Base-by-base conservation (phyloP, 768 basidiomycete species). In the Hebeloma cylindrosporum region DNA sequence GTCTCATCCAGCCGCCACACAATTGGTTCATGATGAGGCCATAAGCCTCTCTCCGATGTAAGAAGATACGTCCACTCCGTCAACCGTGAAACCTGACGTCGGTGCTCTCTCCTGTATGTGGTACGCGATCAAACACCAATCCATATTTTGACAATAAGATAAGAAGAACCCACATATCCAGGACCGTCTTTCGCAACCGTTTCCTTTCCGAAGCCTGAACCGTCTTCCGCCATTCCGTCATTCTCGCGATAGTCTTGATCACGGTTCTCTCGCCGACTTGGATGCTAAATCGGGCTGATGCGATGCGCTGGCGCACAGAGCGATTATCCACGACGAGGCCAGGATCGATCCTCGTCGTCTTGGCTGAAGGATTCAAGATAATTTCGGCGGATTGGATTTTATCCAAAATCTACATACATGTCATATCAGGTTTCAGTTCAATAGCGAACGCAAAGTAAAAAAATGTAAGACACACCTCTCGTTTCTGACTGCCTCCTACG, bases 1-100 rank as follows among this genome's bases (percentile, higher is more conserved):
- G 92, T 93, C 56, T 94, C 93, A 50, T 95, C 93, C 33, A 95
- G 64, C 23, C 84, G 70, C 93, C 93, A 95, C 8, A 75, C 54
- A 17, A 68, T 66, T 2, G 58, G 66, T 29, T 70, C 70, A 11
- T 73, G 62, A 32, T 77, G 73, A 2, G 83, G 80, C 93, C 93
- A 95, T 9, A 95, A 59, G 0, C 92, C 92, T 16, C 88, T 77
- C 59, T 95, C 93, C 0, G 82, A 81, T 2, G 79, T 79, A 17
- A 88, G 65, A 7, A 80, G 57, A 29, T 78, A 63, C 0, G 78
- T 70, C 75, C 85, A 86, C 38, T 84, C 81, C 22, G 74, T 70
- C 32, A 86, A 59, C 7, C 71, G 65, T 2, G 78, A 70, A 16
- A 86, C 70, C 54, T 88, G 87, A 39, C 88, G 79, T 48, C 85